Base-by-base conservation (phyloP, 2,329 filamentous ascomycete genomes). In the Aspergillus arachidicola region DNA sequence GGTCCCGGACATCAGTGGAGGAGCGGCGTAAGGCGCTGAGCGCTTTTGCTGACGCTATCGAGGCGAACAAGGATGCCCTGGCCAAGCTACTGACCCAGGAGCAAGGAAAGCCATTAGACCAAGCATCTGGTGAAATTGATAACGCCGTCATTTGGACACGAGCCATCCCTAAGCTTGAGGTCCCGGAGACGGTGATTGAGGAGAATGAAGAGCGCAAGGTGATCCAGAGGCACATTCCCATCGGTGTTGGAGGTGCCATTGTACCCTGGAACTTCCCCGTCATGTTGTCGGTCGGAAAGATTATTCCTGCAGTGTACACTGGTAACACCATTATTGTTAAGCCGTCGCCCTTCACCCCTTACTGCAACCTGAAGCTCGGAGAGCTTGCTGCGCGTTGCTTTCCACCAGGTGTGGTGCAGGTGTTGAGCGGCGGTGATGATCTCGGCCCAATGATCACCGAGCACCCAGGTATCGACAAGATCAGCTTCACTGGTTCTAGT, bases 221-320 rank as follows among this genome's bases (percentile, higher is more conserved):
- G 14, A 65, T 76, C 36, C 71, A 76, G 58, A 72, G 76, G n/a
- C 75, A 78, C 59, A 75, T 71, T 0, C 79, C 80, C 0, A 63
- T 81, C 2, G 79, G 79, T 5, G 76, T 81, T 16, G 68, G 81
- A 1, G 84, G 79, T 14, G 86, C 82, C 62, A 88, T 88, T 67
- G 83, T 84, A 28, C 86, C 86, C 1, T 89, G 87, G 86, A 89
- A 89, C 72, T 88, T 74, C 65, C 78, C 80, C 4, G 63, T 79
- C 12, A 57, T 76, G 23, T 64, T 81, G 26, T 79, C 80, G 14
- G 79, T 81, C 58, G 77, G 84, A 54, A 88, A 88, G 72, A 79
- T 85, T 41, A 78, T 75, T 6, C 77, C 82, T 0, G 79, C 83
- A 0, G 72, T 86, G 3, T 72, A 85, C 28, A 84, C 84, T 0